These are phyloP conservation scores for Cinchona pubescens DNA, from an alignment of 257 asterid genomes.

Conservation along the genomic window DNA sequence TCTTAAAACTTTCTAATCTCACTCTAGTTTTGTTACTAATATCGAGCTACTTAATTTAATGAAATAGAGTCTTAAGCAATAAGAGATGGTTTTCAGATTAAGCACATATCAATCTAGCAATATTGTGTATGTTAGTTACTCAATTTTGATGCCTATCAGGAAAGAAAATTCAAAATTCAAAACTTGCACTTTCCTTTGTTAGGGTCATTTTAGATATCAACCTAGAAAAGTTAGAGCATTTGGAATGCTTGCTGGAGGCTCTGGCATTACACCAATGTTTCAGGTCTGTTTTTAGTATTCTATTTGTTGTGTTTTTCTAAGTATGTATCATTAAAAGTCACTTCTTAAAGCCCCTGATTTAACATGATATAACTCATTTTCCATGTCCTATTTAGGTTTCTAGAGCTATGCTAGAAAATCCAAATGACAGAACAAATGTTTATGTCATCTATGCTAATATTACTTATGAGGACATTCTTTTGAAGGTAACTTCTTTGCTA, in stretches of 20 bases:
- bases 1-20: background rate
- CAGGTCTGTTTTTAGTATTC: slow-evolving; percentile 29
- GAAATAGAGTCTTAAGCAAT: background rate
- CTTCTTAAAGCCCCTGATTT: background rate
- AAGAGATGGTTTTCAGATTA: background rate
- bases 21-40: background rate
- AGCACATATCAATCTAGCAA: too few relatives aligned
- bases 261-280: slow-evolving; percentile 56
- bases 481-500: slow-evolving; percentile 53
- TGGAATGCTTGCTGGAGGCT: slow-evolving; percentile 56
- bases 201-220: slow-evolving; percentile 49
- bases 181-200: slow-evolving; percentile 9
- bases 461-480: slow-evolving; percentile 75
- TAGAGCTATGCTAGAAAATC: slow-evolving; percentile 85
- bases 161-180: background rate
- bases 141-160: background rate
- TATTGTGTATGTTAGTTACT: background rate
- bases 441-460: slow-evolving; percentile 90
- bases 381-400: slow-evolving; percentile 56
- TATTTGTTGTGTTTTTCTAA: background rate
- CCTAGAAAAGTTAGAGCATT: slow-evolving; percentile 48
- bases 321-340: background rate
- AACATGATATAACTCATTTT: background rate
- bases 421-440: slow-evolving; percentile 69
- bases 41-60: background rate